Percentiles rank a stretch among this genome's conserved stretches.
phyloP scores from a whole-genome alignment of 139 green algal genomes.

The Limnomonas spitsbergensis region DNA sequence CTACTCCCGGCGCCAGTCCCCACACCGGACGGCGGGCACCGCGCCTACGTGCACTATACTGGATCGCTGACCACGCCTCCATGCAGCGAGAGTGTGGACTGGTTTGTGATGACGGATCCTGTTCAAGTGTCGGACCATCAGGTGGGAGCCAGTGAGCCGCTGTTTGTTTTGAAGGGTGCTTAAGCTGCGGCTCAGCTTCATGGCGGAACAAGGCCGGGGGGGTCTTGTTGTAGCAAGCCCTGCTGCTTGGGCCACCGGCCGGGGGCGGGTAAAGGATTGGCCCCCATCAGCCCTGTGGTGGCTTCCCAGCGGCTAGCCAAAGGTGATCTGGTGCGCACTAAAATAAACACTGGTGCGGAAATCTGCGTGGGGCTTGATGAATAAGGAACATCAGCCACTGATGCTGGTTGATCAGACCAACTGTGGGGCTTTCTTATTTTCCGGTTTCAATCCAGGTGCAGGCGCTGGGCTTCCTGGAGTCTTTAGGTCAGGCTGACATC shows the following conservation, averaged over 20 bases:
- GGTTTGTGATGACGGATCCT: constrained; percentile 68
- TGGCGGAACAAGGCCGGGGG: too few relatives aligned
- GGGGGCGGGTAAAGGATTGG: neutral
- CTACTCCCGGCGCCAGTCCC: neutral
- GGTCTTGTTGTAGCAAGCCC: neutral
- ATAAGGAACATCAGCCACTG: neutral
- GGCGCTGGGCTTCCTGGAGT: too few relatives aligned
- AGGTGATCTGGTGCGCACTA: neutral
- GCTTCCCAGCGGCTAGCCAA: neutral
- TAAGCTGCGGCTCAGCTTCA: too few relatives aligned
- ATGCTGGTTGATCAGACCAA: neutral
- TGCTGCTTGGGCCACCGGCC: too few relatives aligned
- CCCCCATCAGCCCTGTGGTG: constrained; percentile 38
- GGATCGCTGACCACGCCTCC: constrained; percentile 85
- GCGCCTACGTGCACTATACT: constrained; percentile 67
- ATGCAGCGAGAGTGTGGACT: constrained; percentile 77
- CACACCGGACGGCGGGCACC: constrained; percentile 6
- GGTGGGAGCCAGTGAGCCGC: constrained; percentile 24
- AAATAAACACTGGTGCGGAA: neutral
- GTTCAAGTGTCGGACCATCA: constrained; percentile 48
- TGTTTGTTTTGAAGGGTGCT: neutral
- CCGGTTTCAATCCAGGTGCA: neutral
- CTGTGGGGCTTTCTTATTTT: neutral
- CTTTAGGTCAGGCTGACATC: too few relatives aligned
- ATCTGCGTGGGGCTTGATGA: neutral